A percentile compares a stretch with the other conserved stretches of the same genome.
Conservation (phyloP, 2,329 filamentous ascomycete species). For the Neurospora sp. region DNA sequence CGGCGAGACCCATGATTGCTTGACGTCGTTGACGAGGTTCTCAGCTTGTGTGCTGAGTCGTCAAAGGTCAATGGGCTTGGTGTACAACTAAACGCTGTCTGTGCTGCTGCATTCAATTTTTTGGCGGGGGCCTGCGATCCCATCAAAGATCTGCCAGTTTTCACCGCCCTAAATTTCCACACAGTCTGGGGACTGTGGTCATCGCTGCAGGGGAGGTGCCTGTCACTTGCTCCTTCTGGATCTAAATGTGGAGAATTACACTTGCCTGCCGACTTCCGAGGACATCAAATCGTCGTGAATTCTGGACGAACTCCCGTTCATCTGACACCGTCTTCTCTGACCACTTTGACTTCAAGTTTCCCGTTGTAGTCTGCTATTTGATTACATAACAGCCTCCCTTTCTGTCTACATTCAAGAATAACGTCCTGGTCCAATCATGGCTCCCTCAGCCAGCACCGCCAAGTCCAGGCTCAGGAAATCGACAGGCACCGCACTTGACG, state of each 20-base stretch:
- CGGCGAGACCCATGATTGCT: slow-evolving; percentile 56
- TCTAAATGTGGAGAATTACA: background rate
- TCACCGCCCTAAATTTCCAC: slow-evolving; percentile 11
- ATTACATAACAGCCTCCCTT: background rate
- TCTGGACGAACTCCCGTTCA: background rate
- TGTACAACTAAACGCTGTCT: slow-evolving; percentile 7
- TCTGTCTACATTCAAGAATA: background rate
- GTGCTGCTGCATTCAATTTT: slow-evolving; percentile 9
- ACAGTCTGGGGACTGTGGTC: background rate
- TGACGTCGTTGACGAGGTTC: slow-evolving; percentile 3
- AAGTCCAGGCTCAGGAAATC: slow-evolving; percentile 1
- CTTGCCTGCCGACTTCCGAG: background rate
- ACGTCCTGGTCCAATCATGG: slow-evolving; percentile 5
- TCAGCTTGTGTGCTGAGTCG: slow-evolving; percentile 4
- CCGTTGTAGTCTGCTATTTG: background rate
- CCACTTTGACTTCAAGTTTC: background rate
- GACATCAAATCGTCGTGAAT: background rate
- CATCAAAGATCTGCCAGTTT: slow-evolving; percentile 4
- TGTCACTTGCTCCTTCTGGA: background rate
- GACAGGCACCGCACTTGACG: background rate
- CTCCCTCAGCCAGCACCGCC: slow-evolving; percentile 12
- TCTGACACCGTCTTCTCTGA: background rate
- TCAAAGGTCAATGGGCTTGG: background rate
- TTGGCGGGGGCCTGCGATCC: slow-evolving; percentile 15
- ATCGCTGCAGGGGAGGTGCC: background rate